A percentile compares a stretch with the other conserved stretches of the same genome.
These are phyloP conservation scores for Alternaria arbusti DNA, from an alignment of 2,329 filamentous ascomycete species.

Conservation along the genomic window DNA sequence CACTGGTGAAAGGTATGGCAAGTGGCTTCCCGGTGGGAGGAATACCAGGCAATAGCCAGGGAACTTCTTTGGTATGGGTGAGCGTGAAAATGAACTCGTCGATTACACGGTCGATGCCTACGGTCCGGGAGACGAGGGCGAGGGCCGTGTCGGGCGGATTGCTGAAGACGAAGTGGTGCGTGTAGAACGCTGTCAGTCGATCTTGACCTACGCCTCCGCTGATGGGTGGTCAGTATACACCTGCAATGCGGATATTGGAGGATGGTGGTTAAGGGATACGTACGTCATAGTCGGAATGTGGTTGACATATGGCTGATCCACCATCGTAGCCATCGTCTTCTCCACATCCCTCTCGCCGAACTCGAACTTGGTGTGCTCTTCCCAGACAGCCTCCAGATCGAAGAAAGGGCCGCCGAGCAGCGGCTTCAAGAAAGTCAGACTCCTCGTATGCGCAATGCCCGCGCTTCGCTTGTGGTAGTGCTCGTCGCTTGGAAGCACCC, in stretches of 20 bases:
- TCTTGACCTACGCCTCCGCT: slow-evolving; percentile 68
- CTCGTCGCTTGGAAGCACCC: slow-evolving; percentile 37
- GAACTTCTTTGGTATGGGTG: slow-evolving; percentile 41
- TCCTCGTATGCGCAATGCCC: slow-evolving; percentile 70
- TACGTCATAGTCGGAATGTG: slow-evolving; percentile 70
- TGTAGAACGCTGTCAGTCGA: slow-evolving; percentile 71
- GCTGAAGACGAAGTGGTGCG: slow-evolving; percentile 74
- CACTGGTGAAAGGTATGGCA: slow-evolving; percentile 67
- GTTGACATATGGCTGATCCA: slow-evolving; percentile 79
- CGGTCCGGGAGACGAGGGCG: slow-evolving; percentile 73
- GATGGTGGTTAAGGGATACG: background rate
- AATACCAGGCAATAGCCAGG: slow-evolving; percentile 46
- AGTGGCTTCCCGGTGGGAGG: slow-evolving; percentile 47
- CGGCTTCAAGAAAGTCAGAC: slow-evolving; percentile 69
- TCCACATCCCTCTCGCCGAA: slow-evolving; percentile 72
- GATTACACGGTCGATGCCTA: slow-evolving; percentile 71
- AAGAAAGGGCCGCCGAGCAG: slow-evolving; percentile 70
- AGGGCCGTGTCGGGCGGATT: slow-evolving; percentile 72
- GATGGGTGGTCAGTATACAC: background rate
- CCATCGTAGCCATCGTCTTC: slow-evolving; percentile 82
- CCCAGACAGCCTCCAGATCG: slow-evolving; percentile 79
- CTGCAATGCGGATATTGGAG: background rate
- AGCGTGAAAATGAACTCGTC: slow-evolving; percentile 47
- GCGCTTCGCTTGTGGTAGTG: slow-evolving; percentile 59
- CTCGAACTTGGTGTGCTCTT: slow-evolving; percentile 76